Base-by-base conservation (phyloP, 2,329 filamentous ascomycete genomes). In the Tolypocladium tropicale region DNA sequence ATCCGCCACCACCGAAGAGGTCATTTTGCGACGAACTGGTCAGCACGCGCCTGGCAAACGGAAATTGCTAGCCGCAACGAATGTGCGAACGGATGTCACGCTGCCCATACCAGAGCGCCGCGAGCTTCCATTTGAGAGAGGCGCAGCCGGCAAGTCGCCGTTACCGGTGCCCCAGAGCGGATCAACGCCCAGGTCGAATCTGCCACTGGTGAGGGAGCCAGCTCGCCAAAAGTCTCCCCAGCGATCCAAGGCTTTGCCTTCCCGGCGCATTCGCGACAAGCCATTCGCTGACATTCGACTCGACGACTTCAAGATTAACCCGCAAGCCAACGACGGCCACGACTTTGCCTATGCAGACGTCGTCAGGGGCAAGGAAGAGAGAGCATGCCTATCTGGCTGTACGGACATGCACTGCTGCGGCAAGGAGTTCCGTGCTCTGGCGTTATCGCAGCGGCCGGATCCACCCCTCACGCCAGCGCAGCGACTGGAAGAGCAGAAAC, bases 231-330 rank as follows among this genome's bases (percentile, higher is more conserved):
- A 57, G 21, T 53, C 54, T 55, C 55, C 43, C 46, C 57, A 48
- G 25, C 41, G 41, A n/a, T n/a, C 21, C 39, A 12, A 2, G 39
- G 30, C 10, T 54, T 5, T 25, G 25, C 28, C 56, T 4, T 28
- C 55, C 1, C 60, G 60, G 57, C 74, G 76, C 1, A 76, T 89
- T 18, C 82, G 90, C 52, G 68, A 76, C 11, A 82, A 78, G 53
- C 79, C 84, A 0, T 60, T 84, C 3, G 71, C 76, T 0, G 74
- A 79, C 36, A 77, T 95, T 14, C 74, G 74, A 16, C 73, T 87
- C 1, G 80, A 83, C 14, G 86, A 95, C 70, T 96, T 96, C 76
- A 93, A 86, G 67, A 76, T 94, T 63, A 95, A 96, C 60, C 85
- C 89, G 0, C 74, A 75, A 5, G 79, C 77, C 61, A 93, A 92